These are phyloP conservation scores for Yamadazyma taylorii DNA, from an alignment of 1,139 yeast genomes.

Conservation along the genomic window DNA sequence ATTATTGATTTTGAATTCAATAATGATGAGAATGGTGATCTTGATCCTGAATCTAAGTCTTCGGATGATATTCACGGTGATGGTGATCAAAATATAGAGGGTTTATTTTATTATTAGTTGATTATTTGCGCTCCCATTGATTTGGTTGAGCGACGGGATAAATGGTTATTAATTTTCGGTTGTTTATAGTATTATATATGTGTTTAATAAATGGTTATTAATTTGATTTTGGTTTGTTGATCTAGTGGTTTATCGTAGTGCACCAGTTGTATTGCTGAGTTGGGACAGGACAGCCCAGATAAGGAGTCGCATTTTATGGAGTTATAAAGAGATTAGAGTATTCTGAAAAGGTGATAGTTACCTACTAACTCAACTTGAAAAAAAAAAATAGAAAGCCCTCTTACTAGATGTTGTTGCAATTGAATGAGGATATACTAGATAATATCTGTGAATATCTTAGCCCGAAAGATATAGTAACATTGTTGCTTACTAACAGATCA, in stretches of 20 bases:
- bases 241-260: neutral
- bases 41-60: neutral
- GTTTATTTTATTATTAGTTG: slow-evolving; percentile 14
- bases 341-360: too few species aligned
- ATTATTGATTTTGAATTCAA: slow-evolving; percentile 14
- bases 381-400: too few species aligned
- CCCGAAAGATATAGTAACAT: slow-evolving; percentile 45
- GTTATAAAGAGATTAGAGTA: neutral
- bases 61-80: neutral
- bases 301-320: too few species aligned
- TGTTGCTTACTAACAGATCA: slow-evolving; percentile 45
- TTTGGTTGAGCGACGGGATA: slow-evolving; percentile 18
- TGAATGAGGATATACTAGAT: slow-evolving; percentile 45
- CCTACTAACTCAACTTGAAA: too few species aligned
- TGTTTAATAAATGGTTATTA: slow-evolving; percentile 2
- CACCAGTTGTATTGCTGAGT: neutral
- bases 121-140: slow-evolving; percentile 17
- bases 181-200: slow-evolving; percentile 3
- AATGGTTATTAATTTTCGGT: slow-evolving; percentile 1
- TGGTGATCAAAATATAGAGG: slow-evolving; percentile 9
- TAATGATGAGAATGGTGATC: slow-evolving; percentile 5
- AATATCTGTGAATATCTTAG: slow-evolving; percentile 37
- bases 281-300: neutral
- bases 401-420: slow-evolving; percentile 18
- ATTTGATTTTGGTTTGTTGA: too few species aligned